Conservation (phyloP, 768 basidiomycete genomes). For the Tricholoma saponaceum region DNA sequence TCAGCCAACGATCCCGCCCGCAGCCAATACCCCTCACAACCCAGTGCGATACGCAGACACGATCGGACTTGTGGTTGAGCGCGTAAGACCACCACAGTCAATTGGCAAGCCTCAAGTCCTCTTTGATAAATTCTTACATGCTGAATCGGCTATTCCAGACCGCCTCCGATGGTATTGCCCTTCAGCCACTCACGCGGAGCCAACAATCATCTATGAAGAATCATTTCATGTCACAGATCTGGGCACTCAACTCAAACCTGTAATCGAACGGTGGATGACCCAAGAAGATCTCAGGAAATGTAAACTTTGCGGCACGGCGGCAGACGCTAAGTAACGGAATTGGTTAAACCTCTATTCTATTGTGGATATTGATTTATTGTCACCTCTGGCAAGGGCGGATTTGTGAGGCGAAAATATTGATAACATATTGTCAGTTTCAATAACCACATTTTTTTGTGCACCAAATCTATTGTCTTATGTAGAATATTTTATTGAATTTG, state of each 20-base stretch:
- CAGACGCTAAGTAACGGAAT: slow-evolving; percentile 29
- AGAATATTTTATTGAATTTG: no score
- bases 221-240: slow-evolving; percentile 86
- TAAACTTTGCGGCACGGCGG: slow-evolving; percentile 54
- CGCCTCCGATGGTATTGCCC: slow-evolving; percentile 78
- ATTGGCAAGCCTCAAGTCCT: slow-evolving; percentile 48
- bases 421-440: no score
- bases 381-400: no score
- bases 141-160: slow-evolving; percentile 45
- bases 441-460: no score
- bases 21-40: slow-evolving; percentile 95
- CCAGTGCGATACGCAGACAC: slow-evolving; percentile 90
- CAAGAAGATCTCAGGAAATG: slow-evolving; percentile 66
- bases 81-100: slow-evolving; percentile 70
- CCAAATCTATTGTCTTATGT: no score
- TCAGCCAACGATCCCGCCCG: not conserved
- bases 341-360: not conserved
- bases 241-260: slow-evolving; percentile 89
- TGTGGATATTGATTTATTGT: not conserved
- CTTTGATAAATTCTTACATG: not conserved
- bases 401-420: no score
- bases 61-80: slow-evolving; percentile 88
- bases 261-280: slow-evolving; percentile 82
- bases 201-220: slow-evolving; percentile 81
- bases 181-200: slow-evolving; percentile 49